These are phyloP conservation scores for Lotmaria passim DNA, from an alignment of 208 protist genomes.

Conservation along the genomic window DNA sequence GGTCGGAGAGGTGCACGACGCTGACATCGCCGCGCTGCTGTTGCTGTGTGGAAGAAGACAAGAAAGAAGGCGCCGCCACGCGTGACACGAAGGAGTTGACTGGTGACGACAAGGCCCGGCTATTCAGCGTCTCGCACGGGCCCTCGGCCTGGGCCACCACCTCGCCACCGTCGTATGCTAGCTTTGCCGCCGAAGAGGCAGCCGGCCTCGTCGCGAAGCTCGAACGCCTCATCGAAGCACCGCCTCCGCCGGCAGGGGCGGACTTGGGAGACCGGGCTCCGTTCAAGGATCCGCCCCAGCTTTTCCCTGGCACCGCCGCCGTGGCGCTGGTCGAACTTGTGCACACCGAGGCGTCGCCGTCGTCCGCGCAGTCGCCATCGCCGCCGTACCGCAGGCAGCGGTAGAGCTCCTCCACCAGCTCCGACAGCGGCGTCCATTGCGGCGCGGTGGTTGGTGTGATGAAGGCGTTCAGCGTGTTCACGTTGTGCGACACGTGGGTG, in stretches of 20 bases:
- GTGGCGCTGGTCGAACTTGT: background rate
- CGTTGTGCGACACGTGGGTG: background rate
- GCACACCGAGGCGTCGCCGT: background rate
- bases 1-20: slow-evolving; percentile 59
- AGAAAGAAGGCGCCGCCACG: background rate
- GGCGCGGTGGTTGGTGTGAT: slow-evolving; percentile 62
- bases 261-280: background rate
- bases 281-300: background rate
- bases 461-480: slow-evolving; percentile 65
- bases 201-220: background rate
- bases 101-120: background rate
- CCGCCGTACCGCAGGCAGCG: slow-evolving; percentile 37
- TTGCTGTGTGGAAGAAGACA: background rate
- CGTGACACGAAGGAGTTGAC: background rate
- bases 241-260: background rate
- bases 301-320: background rate
- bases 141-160: slow-evolving; percentile 6
- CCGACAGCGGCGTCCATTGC: slow-evolving; percentile 66
- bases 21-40: slow-evolving; percentile 31
- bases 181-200: background rate
- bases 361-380: slow-evolving; percentile 7
- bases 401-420: slow-evolving; percentile 63
- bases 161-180: background rate
- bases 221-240: background rate
- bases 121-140: background rate